A percentile compares a stretch with the other conserved stretches of the same genome.
Conservation (phyloP, 1,284 basidiomycete species). For the Trametes versicolor region DNA sequence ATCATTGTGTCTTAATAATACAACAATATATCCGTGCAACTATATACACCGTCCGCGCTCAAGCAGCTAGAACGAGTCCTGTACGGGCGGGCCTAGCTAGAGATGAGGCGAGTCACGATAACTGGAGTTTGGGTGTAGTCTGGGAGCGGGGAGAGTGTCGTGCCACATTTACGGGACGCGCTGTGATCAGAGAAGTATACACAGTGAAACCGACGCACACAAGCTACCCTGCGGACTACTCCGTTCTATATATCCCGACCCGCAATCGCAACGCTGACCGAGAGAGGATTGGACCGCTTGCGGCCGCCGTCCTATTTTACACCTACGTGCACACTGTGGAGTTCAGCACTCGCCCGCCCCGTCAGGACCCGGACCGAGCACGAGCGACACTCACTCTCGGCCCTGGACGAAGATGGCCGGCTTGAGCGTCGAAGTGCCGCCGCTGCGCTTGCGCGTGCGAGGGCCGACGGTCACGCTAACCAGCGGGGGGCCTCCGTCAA, state of each 20-base stretch:
- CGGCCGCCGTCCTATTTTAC: conserved; percentile 27
- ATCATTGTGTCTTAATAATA: conserved; percentile 35
- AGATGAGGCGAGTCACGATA: no score
- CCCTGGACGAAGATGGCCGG: conserved; percentile 45
- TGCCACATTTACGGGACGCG: conserved; percentile 22
- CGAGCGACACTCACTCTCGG: conserved; percentile 38
- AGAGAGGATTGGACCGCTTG: neutral
- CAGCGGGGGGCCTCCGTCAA: conserved; percentile 31
- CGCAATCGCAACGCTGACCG: conserved; percentile 8
- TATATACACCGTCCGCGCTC: conserved; percentile 20
- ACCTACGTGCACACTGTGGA: conserved; percentile 30
- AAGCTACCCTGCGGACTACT: conserved; percentile 1
- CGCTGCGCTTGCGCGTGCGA: conserved; percentile 42
- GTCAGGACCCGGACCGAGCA: conserved; percentile 15
- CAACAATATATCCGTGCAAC: conserved; percentile 31
- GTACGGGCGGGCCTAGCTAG: neutral
- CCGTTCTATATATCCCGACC: conserved; percentile 10
- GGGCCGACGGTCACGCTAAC: conserved; percentile 42
- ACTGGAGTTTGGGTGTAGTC: neutral
- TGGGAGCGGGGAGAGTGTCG: conserved; percentile 1
- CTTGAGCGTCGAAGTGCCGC: conserved; percentile 39
- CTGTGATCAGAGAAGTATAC: conserved; percentile 12
- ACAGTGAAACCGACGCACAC: conserved; percentile 7
- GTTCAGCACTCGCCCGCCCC: conserved; percentile 25
- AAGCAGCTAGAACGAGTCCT: conserved; percentile 7